These are phyloP conservation scores for Ceratobasidium sp. DNA, from an alignment of 1,284 basidiomycete species.

Conservation along the genomic window DNA sequence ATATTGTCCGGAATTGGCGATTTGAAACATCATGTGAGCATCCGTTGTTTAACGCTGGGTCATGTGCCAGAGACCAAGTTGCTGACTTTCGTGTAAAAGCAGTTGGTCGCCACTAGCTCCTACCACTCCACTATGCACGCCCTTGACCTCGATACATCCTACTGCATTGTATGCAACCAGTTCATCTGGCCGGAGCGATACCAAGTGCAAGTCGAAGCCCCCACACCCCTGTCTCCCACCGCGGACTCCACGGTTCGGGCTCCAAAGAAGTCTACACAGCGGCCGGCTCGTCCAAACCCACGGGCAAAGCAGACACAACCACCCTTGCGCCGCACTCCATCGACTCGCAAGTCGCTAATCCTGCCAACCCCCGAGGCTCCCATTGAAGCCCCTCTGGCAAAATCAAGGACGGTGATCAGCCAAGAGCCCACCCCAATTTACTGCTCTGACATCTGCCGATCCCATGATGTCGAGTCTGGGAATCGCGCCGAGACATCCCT, in stretches of 20 bases:
- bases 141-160: slow-evolving; percentile 37
- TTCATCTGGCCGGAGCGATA: slow-evolving; percentile 41
- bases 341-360: slow-evolving; percentile 11
- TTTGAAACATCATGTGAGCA: slow-evolving; percentile 37
- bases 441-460: slow-evolving; percentile 75
- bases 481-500: slow-evolving; percentile 38
- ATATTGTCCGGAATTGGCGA: slow-evolving; percentile 1
- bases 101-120: slow-evolving; percentile 16
- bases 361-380: neutral
- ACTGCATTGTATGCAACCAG: slow-evolving; percentile 40
- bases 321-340: slow-evolving; percentile 9
- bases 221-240: neutral
- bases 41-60: slow-evolving; percentile 11
- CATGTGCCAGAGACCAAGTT: slow-evolving; percentile 18
- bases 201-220: slow-evolving; percentile 12
- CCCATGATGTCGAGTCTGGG: slow-evolving; percentile 35
- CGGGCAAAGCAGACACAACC: slow-evolving; percentile 10
- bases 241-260: slow-evolving; percentile 17
- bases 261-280: slow-evolving; percentile 17
- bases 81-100: neutral
- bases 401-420: slow-evolving; percentile 69
- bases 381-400: slow-evolving; percentile 51
- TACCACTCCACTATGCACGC: slow-evolving; percentile 24
- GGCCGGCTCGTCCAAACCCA: slow-evolving; percentile 6
- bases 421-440: slow-evolving; percentile 74